These are phyloP conservation scores for Venturia effusa DNA, from an alignment of 2,329 filamentous ascomycete genomes.

Conservation along the genomic window DNA sequence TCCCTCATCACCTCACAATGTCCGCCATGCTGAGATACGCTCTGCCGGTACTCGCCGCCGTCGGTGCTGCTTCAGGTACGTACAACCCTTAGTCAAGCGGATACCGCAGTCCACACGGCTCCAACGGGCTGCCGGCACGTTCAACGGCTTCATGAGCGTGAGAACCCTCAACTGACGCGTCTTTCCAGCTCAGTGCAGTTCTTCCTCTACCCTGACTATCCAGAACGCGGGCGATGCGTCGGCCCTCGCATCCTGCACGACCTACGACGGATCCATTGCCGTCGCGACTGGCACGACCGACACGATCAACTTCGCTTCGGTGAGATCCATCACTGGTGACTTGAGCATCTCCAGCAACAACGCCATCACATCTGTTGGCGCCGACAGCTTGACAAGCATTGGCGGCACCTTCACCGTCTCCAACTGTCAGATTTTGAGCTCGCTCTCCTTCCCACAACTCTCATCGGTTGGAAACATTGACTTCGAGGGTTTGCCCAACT, in stretches of 20 bases:
- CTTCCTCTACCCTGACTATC: slow-evolving; percentile 44
- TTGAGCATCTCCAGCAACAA: slow-evolving; percentile 43
- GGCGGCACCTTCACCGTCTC: slow-evolving; percentile 58
- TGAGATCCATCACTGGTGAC: slow-evolving; percentile 47
- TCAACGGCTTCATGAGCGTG: not conserved
- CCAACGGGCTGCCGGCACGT: not conserved
- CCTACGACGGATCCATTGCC: slow-evolving; percentile 56
- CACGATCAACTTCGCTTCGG: slow-evolving; percentile 51
- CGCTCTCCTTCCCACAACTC: slow-evolving; percentile 56
- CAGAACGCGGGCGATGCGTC: slow-evolving; percentile 49
- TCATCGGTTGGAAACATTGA: slow-evolving; percentile 54
- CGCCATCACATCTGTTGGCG: slow-evolving; percentile 53
- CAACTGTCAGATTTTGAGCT: slow-evolving; percentile 57
- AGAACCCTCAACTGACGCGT: not conserved
- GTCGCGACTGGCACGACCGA: slow-evolving; percentile 48
- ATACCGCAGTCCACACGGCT: not conserved
- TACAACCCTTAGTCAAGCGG: slow-evolving; percentile 8
- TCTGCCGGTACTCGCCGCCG: slow-evolving; percentile 44
- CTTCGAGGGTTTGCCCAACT: slow-evolving; percentile 60
- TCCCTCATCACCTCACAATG: slow-evolving; percentile 1
- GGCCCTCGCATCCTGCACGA: slow-evolving; percentile 52
- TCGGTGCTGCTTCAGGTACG: slow-evolving; percentile 41
- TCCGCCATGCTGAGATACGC: slow-evolving; percentile 43
- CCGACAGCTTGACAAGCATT: slow-evolving; percentile 52
- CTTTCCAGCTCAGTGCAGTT: slow-evolving; percentile 23